phyloP scores from a whole-genome alignment of 1,139 yeast genomes.

The Zygosaccharomyces sapae region DNA sequence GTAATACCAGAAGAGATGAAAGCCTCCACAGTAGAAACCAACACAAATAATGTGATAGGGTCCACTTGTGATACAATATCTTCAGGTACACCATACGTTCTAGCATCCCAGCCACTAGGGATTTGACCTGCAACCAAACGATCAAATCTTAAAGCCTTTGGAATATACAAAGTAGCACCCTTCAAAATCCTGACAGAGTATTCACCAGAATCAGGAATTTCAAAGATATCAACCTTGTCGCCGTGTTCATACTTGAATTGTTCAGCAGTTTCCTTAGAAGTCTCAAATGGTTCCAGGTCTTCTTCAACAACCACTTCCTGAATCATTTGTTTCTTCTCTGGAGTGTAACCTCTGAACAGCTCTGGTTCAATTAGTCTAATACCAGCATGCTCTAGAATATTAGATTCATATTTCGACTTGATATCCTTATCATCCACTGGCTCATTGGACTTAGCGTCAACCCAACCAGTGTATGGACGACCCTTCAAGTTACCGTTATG shows the following conservation, averaged over 20 bases:
- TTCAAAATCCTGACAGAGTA: conserved; percentile 83
- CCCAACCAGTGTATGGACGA: conserved; percentile 88
- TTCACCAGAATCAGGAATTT: conserved; percentile 85
- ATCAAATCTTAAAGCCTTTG: conserved; percentile 93
- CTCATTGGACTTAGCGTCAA: conserved; percentile 85
- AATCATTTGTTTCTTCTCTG: conserved; percentile 82
- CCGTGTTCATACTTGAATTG: conserved; percentile 94
- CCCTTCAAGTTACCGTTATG: conserved; percentile 92
- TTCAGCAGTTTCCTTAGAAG: conserved; percentile 91
- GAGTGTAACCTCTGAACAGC: conserved; percentile 88
- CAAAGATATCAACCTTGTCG: conserved; percentile 87
- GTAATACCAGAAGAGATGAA: conserved; percentile 90
- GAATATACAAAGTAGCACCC: conserved; percentile 88
- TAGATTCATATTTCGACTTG: conserved; percentile 83
- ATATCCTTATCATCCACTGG: conserved; percentile 95
- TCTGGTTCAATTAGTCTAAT: conserved; percentile 95
- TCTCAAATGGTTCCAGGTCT: conserved; percentile 91
- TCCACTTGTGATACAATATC: conserved; percentile 93
- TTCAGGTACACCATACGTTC: conserved; percentile 89
- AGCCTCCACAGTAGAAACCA: conserved; percentile 94
- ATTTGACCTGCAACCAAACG: conserved; percentile 98
- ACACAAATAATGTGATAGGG: conserved; percentile 86
- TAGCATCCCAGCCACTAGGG: conserved; percentile 98
- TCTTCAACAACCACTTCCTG: conserved; percentile 96
- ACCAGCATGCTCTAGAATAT: conserved; percentile 90